A percentile compares a stretch with the other conserved stretches of the same genome.
These are phyloP conservation scores for Didymella glomerata DNA, from an alignment of 2,329 filamentous ascomycete genomes.

Conservation along the genomic window DNA sequence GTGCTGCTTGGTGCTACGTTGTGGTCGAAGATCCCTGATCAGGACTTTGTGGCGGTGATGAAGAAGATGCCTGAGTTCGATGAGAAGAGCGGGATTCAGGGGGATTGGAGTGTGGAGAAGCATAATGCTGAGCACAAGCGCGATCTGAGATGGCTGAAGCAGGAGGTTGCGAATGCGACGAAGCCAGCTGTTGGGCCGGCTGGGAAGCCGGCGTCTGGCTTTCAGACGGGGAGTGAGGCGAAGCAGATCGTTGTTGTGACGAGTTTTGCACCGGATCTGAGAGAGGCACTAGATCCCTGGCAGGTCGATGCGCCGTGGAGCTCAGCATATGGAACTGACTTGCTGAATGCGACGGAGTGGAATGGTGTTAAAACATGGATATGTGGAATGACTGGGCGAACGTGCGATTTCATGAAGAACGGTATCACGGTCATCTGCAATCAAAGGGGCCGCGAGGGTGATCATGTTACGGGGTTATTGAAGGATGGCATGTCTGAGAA, in stretches of 20 bases:
- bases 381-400: slow-evolving; percentile 58
- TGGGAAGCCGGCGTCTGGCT: slow-evolving; percentile 9
- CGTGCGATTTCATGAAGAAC: slow-evolving; percentile 51
- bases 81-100: slow-evolving; percentile 54
- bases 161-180: slow-evolving; percentile 37
- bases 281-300: slow-evolving; percentile 60
- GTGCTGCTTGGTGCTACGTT: slow-evolving; percentile 67
- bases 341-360: slow-evolving; percentile 58
- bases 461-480: slow-evolving; percentile 37
- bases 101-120: slow-evolving; percentile 58
- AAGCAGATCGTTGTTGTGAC: slow-evolving; percentile 61
- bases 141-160: slow-evolving; percentile 62
- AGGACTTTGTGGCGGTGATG: slow-evolving; percentile 52
- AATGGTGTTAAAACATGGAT: slow-evolving; percentile 53
- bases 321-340: slow-evolving; percentile 63
- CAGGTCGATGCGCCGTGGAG: slow-evolving; percentile 58
- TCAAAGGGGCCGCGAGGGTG: slow-evolving; percentile 54
- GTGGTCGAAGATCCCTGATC: slow-evolving; percentile 61
- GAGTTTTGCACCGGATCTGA: slow-evolving; percentile 65
- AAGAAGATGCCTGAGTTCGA: slow-evolving; percentile 63
- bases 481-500: slow-evolving; percentile 39
- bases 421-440: slow-evolving; percentile 54
- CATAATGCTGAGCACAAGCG: slow-evolving; percentile 60
- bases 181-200: not conserved
- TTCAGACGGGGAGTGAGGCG: not conserved